A percentile compares a stretch with the other conserved stretches of the same genome.
Evolutionary conservation across 495 filamentous ascomycete species (phyloP).

Genomic region (Gamarada debralockiae): DNA sequence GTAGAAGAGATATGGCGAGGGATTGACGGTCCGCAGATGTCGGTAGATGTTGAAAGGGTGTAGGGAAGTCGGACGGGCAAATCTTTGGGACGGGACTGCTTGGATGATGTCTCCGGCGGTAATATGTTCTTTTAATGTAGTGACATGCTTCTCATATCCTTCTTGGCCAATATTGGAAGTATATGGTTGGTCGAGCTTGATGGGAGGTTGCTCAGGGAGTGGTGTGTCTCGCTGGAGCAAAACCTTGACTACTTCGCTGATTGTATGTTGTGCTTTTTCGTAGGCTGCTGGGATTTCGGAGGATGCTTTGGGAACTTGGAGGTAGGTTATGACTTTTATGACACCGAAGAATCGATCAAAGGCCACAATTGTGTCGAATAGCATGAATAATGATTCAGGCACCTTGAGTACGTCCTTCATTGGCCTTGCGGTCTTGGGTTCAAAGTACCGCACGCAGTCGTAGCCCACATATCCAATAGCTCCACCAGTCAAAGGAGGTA

Average conservation of each 20-base stretch:
- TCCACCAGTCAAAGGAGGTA: slow-evolving; percentile 85
- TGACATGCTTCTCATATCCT: slow-evolving; percentile 88
- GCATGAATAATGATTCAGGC: slow-evolving; percentile 95
- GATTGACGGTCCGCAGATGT: slow-evolving; percentile 91
- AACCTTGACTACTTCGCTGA: slow-evolving; percentile 62
- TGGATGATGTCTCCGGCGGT: slow-evolving; percentile 92
- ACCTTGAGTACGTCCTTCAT: slow-evolving; percentile 85
- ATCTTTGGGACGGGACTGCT: slow-evolving; percentile 89
- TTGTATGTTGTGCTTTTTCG: slow-evolving; percentile 53
- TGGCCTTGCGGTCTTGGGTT: slow-evolving; percentile 82
- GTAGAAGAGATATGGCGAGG: slow-evolving; percentile 95
- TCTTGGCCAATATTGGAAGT: slow-evolving; percentile 87
- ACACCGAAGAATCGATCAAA: slow-evolving; percentile 93
- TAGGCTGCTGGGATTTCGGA: slow-evolving; percentile 53
- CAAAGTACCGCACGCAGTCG: slow-evolving; percentile 96
- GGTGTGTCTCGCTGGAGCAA: slow-evolving; percentile 71
- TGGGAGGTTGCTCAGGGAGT: slow-evolving; percentile 70
- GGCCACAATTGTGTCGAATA: slow-evolving; percentile 91
- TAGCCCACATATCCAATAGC: slow-evolving; percentile 96
- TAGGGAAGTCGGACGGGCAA: slow-evolving; percentile 81
- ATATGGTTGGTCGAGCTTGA: slow-evolving; percentile 69
- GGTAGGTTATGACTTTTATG: slow-evolving; percentile 88
- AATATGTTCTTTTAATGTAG: slow-evolving; percentile 80
- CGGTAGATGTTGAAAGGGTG: slow-evolving; percentile 99
- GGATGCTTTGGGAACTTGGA: slow-evolving; percentile 57